These are phyloP conservation scores for Buxus sempervirens DNA, from an alignment of 164 flowering plant genomes.

Conservation along the genomic window DNA sequence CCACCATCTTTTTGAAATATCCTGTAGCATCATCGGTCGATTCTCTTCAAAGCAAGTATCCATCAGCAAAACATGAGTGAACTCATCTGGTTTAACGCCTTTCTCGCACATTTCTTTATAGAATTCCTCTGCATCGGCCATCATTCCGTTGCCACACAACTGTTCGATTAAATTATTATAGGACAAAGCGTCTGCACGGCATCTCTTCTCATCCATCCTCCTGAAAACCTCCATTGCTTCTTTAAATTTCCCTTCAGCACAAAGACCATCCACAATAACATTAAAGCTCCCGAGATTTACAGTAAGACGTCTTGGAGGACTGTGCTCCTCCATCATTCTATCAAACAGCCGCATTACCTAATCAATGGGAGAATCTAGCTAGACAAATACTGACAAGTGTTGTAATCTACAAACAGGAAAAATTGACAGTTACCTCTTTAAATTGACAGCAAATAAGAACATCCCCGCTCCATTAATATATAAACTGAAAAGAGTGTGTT, in stretches of 20 bases:
- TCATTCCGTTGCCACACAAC: constrained; percentile 60
- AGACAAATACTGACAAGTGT: no score
- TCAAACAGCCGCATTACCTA: constrained; percentile 70
- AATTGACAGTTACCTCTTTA: no score
- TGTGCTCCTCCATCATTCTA: constrained; percentile 56
- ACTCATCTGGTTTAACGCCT: constrained; percentile 74
- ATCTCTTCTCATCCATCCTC: constrained; percentile 72
- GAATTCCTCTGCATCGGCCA: constrained; percentile 70
- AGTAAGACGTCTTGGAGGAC: constrained; percentile 51
- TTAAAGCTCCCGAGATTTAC: constrained; percentile 87
- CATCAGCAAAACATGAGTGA: constrained; percentile 62
- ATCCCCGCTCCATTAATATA: no score
- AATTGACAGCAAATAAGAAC: no score
- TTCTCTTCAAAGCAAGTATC: constrained; percentile 67
- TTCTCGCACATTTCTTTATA: constrained; percentile 62
- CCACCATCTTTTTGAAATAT: constrained; percentile 76
- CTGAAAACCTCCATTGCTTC: constrained; percentile 74
- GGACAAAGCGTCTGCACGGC: constrained; percentile 68
- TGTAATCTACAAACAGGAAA: no score
- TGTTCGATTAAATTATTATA: constrained; percentile 82
- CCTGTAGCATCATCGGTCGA: constrained; percentile 69
- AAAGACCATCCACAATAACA: constrained; percentile 78
- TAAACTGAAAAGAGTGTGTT: no score
- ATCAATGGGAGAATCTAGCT: no score
- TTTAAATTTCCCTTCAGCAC: constrained; percentile 49